Base-by-base conservation (phyloP, 768 basidiomycete genomes). In the Cystofilobasidium capitatum region DNA sequence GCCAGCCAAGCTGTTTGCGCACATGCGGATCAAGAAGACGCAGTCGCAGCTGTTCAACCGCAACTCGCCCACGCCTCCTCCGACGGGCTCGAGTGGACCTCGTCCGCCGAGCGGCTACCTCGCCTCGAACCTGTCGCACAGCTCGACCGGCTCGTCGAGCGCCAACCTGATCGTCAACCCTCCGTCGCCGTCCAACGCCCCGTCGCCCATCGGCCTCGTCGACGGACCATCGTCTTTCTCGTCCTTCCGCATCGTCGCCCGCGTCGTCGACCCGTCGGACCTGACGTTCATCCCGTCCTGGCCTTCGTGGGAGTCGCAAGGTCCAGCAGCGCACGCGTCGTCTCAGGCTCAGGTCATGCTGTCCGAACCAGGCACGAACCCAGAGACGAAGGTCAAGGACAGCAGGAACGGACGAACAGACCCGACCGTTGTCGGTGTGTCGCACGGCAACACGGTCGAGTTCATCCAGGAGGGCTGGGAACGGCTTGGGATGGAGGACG, bases 261-360 rank as follows among this genome's bases (percentile, higher is more conserved):
- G 68, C 9, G 61, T 63, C 24, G 68, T 69, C 37, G 68, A 69
- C 68, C 68, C 68, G 3, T 69, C 68, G 22, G 68, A 69, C 47
- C 68, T 69, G 10, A 65, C 68, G n/a, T 64, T 65, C 63, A 58
- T 69, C n/a, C 68, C 68, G n/a, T 65, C 62, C 33, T 69, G 68
- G 68, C 68, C 68, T 10, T 69, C 68, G 14, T 69, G 68, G 68
- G 68, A 69, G 31, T 59, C 68, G 10, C 68, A 64, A 31, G 47
- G 31, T 3, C 33, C 54, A 1, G n/a, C 68, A 0, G 35, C 62
- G 44, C 40, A 39, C 24, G 29, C 33, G 24, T 54, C 58, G 29
- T 13, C 37, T 26, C 17, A n/a, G 54, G 7, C 29, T 20, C 62
- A 69, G 33, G 44, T 69, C 16, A 64, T 40, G 49, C 58, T 69